Evolutionary conservation across 768 basidiomycete species (phyloP), one percentile per base, ranked within the genome.

Genomic region (Auricularia sp.): DNA sequence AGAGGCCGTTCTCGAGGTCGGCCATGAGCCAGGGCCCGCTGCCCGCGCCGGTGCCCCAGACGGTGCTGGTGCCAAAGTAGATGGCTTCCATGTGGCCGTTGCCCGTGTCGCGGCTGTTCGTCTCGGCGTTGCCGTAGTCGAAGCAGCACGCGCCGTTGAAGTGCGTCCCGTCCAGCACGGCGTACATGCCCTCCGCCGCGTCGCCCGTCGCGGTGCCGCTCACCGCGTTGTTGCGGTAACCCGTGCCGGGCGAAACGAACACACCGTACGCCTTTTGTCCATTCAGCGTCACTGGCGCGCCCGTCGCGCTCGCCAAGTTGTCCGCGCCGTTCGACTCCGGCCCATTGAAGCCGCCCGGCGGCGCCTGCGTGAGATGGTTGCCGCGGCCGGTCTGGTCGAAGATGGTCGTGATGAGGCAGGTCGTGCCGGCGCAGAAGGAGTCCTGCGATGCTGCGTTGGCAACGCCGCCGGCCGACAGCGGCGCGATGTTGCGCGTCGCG

Each of bases 1-100:
- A 61, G 11, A 61, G 39, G 29, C 54, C 54, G 54, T 56, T 56
- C 54, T 56, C 54, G 21, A 56, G 54, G 54, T 56, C 54, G 54
- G 60, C 60, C 60, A 61, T 61, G 60, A 61, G 12, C 60, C 60
- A 61, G 10, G 60, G 60, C 12, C 60, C 60, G 39, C 60, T 61
- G 29, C 60, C 60, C 10, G 60, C 16, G 35, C 60, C 60, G 39
- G 60, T 34, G 60, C 60, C 60, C 60, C 60, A 61, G 35, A 8
- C 21, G 35, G 35, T 61, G 33, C 60, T 61, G 60, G 21, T 36
- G 35, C 60, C 60, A 23, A 61, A 61, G 60, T 61, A 61, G 39
- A 61, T 61, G 60, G 60, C 60, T 21, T 56, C 54, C 54, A 56
- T 56, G 54, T 56, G 54, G 14, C 54, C 54, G 54, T 56, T 56